Evolutionary conservation across 2,329 filamentous ascomycete species (phyloP).

Genomic region (Coniochaeta pulveracea): DNA sequence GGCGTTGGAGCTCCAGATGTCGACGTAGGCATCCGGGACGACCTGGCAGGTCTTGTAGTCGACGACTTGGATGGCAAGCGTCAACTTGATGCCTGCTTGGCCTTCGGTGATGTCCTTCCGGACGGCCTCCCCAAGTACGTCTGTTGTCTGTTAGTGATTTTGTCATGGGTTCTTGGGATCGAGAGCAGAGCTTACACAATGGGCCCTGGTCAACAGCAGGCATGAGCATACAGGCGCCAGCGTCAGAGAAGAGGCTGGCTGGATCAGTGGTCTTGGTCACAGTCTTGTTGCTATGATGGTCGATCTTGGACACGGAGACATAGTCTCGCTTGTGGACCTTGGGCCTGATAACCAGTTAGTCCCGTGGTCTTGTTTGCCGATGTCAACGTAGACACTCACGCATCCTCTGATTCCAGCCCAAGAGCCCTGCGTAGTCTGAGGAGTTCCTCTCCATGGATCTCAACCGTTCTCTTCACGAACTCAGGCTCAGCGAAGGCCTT

Average conservation of each 20-base stretch:
- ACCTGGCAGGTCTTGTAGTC: constrained; percentile 42
- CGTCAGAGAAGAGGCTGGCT: constrained; percentile 22
- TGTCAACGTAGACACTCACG: constrained; percentile 1
- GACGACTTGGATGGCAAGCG: constrained; percentile 40
- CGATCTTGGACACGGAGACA: constrained; percentile 17
- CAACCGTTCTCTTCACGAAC: constrained; percentile 16
- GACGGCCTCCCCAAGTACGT: constrained; percentile 38
- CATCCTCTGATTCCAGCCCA: constrained; percentile 12
- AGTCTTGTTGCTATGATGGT: constrained; percentile 20
- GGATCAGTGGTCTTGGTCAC: constrained; percentile 17
- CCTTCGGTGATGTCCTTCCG: constrained; percentile 34
- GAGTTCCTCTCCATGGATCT: constrained; percentile 16
- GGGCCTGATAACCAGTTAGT: constrained; percentile 5
- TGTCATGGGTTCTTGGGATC: too few species aligned
- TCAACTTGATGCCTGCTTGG: constrained; percentile 34
- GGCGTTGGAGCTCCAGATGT: constrained; percentile 38
- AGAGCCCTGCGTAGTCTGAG: constrained; percentile 13
- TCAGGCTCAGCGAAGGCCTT: constrained; percentile 14
- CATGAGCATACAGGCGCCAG: constrained; percentile 30
- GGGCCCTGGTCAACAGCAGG: constrained; percentile 35
- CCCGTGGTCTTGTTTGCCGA: background rate
- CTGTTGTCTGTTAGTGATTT: constrained; percentile 12
- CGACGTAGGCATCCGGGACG: constrained; percentile 33
- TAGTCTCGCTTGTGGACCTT: constrained; percentile 16
- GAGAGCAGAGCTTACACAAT: constrained; percentile 22